Evolutionary conservation across 371 early-diverging fungal species (phyloP).

Genomic region (Apophysomyces sp.): DNA sequence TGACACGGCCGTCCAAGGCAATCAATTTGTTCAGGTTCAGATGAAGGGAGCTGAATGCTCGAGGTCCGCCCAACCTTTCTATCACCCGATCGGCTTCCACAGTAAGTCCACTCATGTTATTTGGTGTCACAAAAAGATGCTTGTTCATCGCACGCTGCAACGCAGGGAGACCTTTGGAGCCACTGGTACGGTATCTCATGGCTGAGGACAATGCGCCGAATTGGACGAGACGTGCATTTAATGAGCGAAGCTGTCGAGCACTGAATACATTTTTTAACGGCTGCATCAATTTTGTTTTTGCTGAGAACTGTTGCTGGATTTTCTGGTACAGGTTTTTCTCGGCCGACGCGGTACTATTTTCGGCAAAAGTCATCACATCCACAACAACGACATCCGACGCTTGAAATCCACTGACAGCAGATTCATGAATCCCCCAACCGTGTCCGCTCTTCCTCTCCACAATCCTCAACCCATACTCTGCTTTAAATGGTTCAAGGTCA

Average conservation of each 20-base stretch:
- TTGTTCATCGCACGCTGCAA: slow-evolving; percentile 32
- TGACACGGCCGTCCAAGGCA: slow-evolving; percentile 23
- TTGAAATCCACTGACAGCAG: slow-evolving; percentile 13
- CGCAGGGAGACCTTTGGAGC: slow-evolving; percentile 17
- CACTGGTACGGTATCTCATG: slow-evolving; percentile 27
- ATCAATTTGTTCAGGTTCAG: slow-evolving; percentile 31
- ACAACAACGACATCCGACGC: slow-evolving; percentile 23
- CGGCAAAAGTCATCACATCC: slow-evolving; percentile 39
- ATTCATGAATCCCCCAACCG: slow-evolving; percentile 40
- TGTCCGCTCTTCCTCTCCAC: slow-evolving; percentile 38
- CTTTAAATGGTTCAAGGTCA: slow-evolving; percentile 12
- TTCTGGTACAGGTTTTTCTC: slow-evolving; percentile 24
- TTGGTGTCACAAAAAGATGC: slow-evolving; percentile 32
- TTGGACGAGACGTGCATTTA: slow-evolving; percentile 29
- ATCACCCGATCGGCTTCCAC: slow-evolving; percentile 21
- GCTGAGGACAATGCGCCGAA: slow-evolving; percentile 45
- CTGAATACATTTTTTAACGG: slow-evolving; percentile 29
- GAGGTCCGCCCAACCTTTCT: slow-evolving; percentile 30
- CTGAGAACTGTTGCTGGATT: slow-evolving; percentile 14
- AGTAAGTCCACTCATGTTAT: slow-evolving; percentile 22
- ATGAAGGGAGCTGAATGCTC: slow-evolving; percentile 32
- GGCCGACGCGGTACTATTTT: slow-evolving; percentile 29
- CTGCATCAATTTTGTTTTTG: slow-evolving; percentile 8
- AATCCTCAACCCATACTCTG: slow-evolving; percentile 35
- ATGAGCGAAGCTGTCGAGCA: slow-evolving; percentile 12